These are phyloP conservation scores for Leishmania aethiopica DNA, from an alignment of 208 protist species.

Conservation along the genomic window DNA sequence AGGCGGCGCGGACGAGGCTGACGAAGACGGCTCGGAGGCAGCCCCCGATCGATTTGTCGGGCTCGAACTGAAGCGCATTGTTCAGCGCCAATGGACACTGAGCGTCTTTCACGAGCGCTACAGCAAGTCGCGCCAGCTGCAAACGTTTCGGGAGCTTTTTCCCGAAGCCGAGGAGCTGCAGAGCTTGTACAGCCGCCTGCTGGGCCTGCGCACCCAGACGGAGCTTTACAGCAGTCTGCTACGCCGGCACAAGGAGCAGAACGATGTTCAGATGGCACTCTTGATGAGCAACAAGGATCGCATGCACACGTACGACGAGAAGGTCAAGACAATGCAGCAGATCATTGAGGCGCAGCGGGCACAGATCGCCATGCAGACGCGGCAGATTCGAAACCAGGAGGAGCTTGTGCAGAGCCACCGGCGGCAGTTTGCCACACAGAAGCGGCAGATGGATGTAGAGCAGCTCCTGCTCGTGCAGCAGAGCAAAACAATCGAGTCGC, in stretches of 20 bases:
- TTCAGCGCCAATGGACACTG: constrained; percentile 67
- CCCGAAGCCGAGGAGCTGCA: constrained; percentile 83
- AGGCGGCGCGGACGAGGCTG: constrained; percentile 30
- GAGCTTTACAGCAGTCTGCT: constrained; percentile 86
- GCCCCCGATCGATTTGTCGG: constrained; percentile 62
- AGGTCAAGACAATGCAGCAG: constrained; percentile 82
- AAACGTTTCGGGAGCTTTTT: constrained; percentile 72
- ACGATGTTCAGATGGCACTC: constrained; percentile 82
- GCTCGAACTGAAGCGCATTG: constrained; percentile 76
- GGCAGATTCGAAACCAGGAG: constrained; percentile 67
- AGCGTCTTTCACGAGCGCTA: constrained; percentile 73
- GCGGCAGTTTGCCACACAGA: constrained; percentile 67
- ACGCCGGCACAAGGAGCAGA: constrained; percentile 83
- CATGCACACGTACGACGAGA: constrained; percentile 82
- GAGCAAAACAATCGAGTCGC: constrained; percentile 38
- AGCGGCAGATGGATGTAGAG: constrained; percentile 47
- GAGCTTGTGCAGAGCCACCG: constrained; percentile 72
- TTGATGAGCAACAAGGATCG: constrained; percentile 83
- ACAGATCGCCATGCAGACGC: constrained; percentile 78
- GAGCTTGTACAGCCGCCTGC: constrained; percentile 71
- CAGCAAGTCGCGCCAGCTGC: constrained; percentile 50
- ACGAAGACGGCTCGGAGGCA: constrained; percentile 17
- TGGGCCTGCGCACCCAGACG: constrained; percentile 70
- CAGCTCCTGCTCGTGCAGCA: constrained; percentile 28
- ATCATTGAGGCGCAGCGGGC: constrained; percentile 80